A percentile compares a stretch with the other conserved stretches of the same genome.
phyloP scores from a whole-genome alignment of 768 basidiomycete species.

The Naematelia encephala region DNA sequence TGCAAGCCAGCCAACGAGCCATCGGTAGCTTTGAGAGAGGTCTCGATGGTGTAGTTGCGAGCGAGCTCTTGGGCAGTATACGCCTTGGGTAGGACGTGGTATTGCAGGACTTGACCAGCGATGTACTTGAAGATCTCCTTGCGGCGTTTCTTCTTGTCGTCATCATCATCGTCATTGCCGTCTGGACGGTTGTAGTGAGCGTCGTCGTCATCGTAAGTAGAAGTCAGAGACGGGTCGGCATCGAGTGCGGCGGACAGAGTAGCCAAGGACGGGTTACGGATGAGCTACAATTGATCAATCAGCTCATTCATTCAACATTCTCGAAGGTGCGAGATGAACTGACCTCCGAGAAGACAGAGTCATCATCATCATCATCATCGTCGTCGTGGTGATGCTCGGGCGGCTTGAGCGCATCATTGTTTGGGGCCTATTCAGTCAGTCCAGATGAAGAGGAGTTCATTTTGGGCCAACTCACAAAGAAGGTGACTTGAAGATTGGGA shows the following conservation, averaged over 20 bases:
- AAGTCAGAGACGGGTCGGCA: conserved; percentile 22
- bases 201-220: conserved; percentile 25
- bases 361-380: conserved; percentile 33
- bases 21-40: conserved; percentile 44
- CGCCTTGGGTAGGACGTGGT: conserved; percentile 58
- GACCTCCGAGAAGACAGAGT: conserved; percentile 16
- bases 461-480: conserved; percentile 40
- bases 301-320: neutral
- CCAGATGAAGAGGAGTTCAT: neutral
- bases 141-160: conserved; percentile 50
- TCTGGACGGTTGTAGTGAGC: conserved; percentile 12
- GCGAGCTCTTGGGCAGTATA: conserved; percentile 53
- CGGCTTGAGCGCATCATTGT: conserved; percentile 47
- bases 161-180: conserved; percentile 39
- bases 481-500: conserved; percentile 43
- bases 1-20: conserved; percentile 45
- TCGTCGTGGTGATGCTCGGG: conserved; percentile 39
- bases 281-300: conserved; percentile 17
- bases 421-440: conserved; percentile 26
- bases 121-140: conserved; percentile 62
- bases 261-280: conserved; percentile 33
- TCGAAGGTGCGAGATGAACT: neutral
- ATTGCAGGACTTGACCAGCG: conserved; percentile 58
- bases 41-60: conserved; percentile 59
- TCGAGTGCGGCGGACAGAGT: conserved; percentile 30